phyloP scores from a whole-genome alignment of 345 rosid genomes.

The Populus davidiana region DNA sequence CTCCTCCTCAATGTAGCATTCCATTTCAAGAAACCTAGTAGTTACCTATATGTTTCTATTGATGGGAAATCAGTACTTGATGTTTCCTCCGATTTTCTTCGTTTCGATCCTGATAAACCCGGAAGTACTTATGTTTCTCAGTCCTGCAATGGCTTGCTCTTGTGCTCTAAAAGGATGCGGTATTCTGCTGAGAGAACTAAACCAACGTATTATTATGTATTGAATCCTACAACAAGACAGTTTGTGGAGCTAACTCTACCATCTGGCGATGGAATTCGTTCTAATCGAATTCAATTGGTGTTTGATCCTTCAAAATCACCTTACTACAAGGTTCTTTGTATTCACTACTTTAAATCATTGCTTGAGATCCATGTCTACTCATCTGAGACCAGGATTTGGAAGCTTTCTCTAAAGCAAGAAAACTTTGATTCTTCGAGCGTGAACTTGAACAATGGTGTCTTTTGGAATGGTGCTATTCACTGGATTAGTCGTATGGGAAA shows the following conservation, averaged over 20 bases:
- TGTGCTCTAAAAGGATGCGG: background rate
- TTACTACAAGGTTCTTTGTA: conserved; percentile 18
- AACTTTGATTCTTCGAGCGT: background rate
- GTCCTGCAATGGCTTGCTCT: conserved; percentile 15
- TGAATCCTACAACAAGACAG: conserved; percentile 26
- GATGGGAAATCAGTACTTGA: background rate
- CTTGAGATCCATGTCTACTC: conserved; percentile 14
- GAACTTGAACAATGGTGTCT: conserved; percentile 7
- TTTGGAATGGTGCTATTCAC: conserved; percentile 22
- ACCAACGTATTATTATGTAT: conserved; percentile 5
- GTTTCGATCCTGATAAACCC: background rate
- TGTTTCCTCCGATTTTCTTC: background rate
- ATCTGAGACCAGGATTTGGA: conserved; percentile 14
- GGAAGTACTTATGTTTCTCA: background rate
- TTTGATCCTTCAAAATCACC: conserved; percentile 22
- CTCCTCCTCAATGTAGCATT: background rate
- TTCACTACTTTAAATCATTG: background rate
- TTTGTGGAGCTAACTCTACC: background rate
- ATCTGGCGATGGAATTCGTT: background rate
- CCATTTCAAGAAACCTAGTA: background rate
- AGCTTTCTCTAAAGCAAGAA: background rate
- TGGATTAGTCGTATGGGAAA: conserved; percentile 7
- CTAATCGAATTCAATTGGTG: conserved; percentile 5
- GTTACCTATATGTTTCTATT: conserved; percentile 2
- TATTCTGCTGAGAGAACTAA: background rate